phyloP scores from a whole-genome alignment of 2,329 filamentous ascomycete genomes.

The Hymenoscyphus occultus region DNA sequence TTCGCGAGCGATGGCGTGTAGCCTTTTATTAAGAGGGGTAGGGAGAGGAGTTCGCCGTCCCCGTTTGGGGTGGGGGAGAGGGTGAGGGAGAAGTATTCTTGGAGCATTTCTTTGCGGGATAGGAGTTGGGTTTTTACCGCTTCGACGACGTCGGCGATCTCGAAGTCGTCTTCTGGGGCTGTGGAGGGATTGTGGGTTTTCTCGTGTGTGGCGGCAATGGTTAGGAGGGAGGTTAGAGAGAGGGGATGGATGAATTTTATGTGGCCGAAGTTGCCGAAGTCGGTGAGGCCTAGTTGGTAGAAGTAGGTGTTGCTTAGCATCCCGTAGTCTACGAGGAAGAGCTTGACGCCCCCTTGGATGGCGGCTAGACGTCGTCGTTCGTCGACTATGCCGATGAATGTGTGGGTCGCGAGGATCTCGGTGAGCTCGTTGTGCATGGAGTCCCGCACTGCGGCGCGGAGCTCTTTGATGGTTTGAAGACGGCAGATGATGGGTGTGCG shows the following conservation, averaged over 20 bases:
- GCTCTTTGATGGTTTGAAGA: slow-evolving; percentile 79
- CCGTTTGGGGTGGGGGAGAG: slow-evolving; percentile 54
- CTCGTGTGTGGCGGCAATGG: slow-evolving; percentile 70
- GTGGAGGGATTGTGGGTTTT: slow-evolving; percentile 43
- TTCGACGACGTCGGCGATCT: slow-evolving; percentile 63
- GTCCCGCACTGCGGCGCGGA: slow-evolving; percentile 77
- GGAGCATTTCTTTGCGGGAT: slow-evolving; percentile 77
- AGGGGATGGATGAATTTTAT: slow-evolving; percentile 79
- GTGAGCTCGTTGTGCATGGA: slow-evolving; percentile 82
- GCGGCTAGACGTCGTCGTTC: slow-evolving; percentile 83
- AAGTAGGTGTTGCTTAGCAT: slow-evolving; percentile 85
- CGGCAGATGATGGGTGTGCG: slow-evolving; percentile 68
- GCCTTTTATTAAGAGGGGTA: slow-evolving; percentile 84
- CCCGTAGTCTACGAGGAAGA: slow-evolving; percentile 92
- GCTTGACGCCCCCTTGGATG: slow-evolving; percentile 86
- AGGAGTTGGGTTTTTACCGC: slow-evolving; percentile 67
- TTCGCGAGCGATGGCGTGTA: slow-evolving; percentile 86
- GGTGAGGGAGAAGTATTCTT: slow-evolving; percentile 88
- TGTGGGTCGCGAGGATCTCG: slow-evolving; percentile 82
- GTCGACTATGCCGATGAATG: slow-evolving; percentile 91
- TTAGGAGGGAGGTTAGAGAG: slow-evolving; percentile 66
- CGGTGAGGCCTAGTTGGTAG: slow-evolving; percentile 90
- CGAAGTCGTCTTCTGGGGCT: slow-evolving; percentile 50
- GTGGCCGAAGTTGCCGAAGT: slow-evolving; percentile 90
- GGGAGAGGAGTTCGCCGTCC: slow-evolving; percentile 70